Conservation (phyloP, 2,329 filamentous ascomycete genomes). For the Cordyceps tenuipes region DNA sequence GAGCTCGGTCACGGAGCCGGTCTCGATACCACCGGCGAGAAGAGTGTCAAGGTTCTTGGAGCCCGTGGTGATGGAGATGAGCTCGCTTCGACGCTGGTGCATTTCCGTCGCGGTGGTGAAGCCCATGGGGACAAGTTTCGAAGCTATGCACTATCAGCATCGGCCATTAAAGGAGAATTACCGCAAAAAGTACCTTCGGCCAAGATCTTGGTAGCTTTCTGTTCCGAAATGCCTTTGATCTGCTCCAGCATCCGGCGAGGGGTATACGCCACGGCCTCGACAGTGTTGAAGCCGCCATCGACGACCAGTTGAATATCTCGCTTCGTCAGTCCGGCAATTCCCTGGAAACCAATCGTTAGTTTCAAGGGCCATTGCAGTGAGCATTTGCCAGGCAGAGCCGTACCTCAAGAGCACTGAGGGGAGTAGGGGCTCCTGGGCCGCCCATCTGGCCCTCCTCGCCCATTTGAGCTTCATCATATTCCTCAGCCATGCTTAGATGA, state of each 20-base stretch:
- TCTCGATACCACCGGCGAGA: slow-evolving; percentile 89
- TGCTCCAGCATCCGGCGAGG: slow-evolving; percentile 78
- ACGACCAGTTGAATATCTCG: slow-evolving; percentile 89
- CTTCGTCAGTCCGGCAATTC: slow-evolving; percentile 81
- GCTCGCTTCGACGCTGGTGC: slow-evolving; percentile 91
- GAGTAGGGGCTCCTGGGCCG: slow-evolving; percentile 89
- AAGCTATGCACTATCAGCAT: slow-evolving; percentile 47
- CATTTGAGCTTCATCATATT: slow-evolving; percentile 58
- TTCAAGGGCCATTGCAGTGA: background rate
- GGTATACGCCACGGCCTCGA: slow-evolving; percentile 91
- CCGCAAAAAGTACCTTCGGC: slow-evolving; percentile 58
- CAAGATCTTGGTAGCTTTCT: slow-evolving; percentile 87
- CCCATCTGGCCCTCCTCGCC: slow-evolving; percentile 64
- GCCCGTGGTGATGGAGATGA: slow-evolving; percentile 96
- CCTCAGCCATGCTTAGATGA: slow-evolving; percentile 33
- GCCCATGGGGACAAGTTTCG: slow-evolving; percentile 95
- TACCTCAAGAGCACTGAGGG: slow-evolving; percentile 79
- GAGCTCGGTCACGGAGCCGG: slow-evolving; percentile 93
- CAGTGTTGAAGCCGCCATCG: slow-evolving; percentile 89
- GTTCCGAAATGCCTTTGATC: slow-evolving; percentile 96
- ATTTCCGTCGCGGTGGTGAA: slow-evolving; percentile 99
- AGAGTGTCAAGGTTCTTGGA: slow-evolving; percentile 96
- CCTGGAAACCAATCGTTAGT: slow-evolving; percentile 41
- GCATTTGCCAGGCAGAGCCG: slow-evolving; percentile 17
- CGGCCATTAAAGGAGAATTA: background rate